Conservation (phyloP, 2,329 filamentous ascomycete species). For the Colletotrichum somersetense region DNA sequence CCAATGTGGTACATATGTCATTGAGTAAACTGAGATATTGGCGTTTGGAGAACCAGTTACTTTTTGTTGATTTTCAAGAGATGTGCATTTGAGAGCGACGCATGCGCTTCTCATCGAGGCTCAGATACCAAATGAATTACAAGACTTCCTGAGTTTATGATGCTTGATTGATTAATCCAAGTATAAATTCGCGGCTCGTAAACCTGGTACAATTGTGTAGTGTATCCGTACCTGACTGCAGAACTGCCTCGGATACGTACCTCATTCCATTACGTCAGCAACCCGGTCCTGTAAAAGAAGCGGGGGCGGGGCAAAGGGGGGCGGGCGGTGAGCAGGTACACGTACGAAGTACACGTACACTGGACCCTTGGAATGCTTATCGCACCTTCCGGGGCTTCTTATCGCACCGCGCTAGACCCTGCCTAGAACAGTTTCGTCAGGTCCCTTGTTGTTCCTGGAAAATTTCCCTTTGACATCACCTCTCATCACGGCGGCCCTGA, state of each 20-base stretch:
- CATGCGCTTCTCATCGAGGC: not conserved
- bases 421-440: slow-evolving; percentile 28
- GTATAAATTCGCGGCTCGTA: too few species aligned
- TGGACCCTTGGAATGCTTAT: slow-evolving; percentile 30
- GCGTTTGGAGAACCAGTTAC: not conserved
- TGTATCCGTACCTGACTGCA: too few species aligned
- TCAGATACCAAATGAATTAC: not conserved
- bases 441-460: slow-evolving; percentile 31
- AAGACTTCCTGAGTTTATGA: too few species aligned
- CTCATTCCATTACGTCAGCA: not conserved
- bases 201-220: too few species aligned
- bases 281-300: not conserved
- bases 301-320: slow-evolving; percentile 22
- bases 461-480: slow-evolving; percentile 32
- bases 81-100: not conserved
- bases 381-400: slow-evolving; percentile 9
- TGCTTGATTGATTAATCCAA: too few species aligned
- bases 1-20: not conserved
- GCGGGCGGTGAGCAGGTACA: slow-evolving; percentile 10
- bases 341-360: too few species aligned
- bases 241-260: too few species aligned
- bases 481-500: slow-evolving; percentile 11
- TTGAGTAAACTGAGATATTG: not conserved
- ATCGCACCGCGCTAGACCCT: slow-evolving; percentile 23
- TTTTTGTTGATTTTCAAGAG: not conserved